Percentiles rank a stretch among this genome's conserved stretches.
Evolutionary conservation across 371 early-diverging fungal species (phyloP).

Genomic region (Coemansia sp.): DNA sequence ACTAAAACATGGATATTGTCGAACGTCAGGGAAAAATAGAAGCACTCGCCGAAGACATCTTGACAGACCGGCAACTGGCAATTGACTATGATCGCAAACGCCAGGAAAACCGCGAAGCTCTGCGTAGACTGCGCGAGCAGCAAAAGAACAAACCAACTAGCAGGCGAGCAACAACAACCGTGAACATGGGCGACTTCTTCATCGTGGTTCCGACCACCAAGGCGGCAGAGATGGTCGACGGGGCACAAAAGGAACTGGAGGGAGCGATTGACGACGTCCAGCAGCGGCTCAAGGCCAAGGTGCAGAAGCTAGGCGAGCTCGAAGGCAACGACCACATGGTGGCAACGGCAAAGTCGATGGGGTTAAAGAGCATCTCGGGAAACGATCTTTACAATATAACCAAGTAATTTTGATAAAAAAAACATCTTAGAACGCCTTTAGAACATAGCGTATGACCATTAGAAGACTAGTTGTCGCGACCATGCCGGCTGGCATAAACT

Average conservation of each 20-base stretch:
- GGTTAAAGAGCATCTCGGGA: slow-evolving; percentile 16
- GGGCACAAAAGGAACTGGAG: slow-evolving; percentile 41
- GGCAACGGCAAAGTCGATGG: slow-evolving; percentile 9
- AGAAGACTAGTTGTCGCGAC: slow-evolving; percentile 48
- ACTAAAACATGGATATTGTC: slow-evolving; percentile 22
- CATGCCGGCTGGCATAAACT: slow-evolving; percentile 66
- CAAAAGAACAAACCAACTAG: slow-evolving; percentile 16
- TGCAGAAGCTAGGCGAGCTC: slow-evolving; percentile 24
- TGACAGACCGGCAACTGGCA: slow-evolving; percentile 40
- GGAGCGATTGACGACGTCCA: slow-evolving; percentile 35
- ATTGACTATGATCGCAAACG: slow-evolving; percentile 36
- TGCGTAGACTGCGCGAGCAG: slow-evolving; percentile 23
- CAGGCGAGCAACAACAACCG: slow-evolving; percentile 19
- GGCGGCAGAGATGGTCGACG: slow-evolving; percentile 33
- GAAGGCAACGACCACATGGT: slow-evolving; percentile 18
- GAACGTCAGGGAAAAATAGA: slow-evolving; percentile 34
- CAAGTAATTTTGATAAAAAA: neutral
- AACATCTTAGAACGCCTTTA: slow-evolving; percentile 2
- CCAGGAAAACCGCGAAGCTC: slow-evolving; percentile 43
- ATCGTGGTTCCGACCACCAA: slow-evolving; percentile 32
- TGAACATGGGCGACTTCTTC: slow-evolving; percentile 51
- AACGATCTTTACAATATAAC: slow-evolving; percentile 10
- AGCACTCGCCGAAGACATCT: slow-evolving; percentile 43
- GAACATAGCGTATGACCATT: slow-evolving; percentile 28
- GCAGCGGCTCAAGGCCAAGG: slow-evolving; percentile 31